Evolutionary conservation across 2,329 filamentous ascomycete species (phyloP), one percentile per base, ranked within the genome.

Genomic region (Aureobasidium namibiae): DNA sequence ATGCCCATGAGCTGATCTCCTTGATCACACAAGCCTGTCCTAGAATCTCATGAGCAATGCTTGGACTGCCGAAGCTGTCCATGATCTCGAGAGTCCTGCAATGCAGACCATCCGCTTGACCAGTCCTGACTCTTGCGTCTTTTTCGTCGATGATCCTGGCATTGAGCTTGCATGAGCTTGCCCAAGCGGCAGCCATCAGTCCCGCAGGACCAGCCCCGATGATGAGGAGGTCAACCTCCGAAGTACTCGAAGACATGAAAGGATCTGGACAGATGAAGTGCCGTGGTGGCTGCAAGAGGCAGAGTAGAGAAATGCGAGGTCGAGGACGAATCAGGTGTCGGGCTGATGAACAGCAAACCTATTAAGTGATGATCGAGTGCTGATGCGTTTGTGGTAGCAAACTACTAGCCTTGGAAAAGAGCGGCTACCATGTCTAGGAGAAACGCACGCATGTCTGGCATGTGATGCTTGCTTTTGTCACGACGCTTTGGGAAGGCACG

Each of bases 21-120:
- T 56, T 56, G 52, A 56, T 56, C 10, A 56, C 52, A n/a, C 52
- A 56, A 23, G 52, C 52, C 23, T 44, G 38, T 11, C 38, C 52
- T 10, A 56, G 38, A 5, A 56, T 56, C 4, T 34, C 39, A 8
- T 33, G 16, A 11, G 52, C 52, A 34, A 56, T 56, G 23, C 52
- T 56, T 9, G 52, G 52, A 33, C 26, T 56, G 13, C 52, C 52
- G 13, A 44, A 56, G 18, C 52, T 56, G 18, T 56, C 52, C 38
- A 56, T 42, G 16, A 56, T 56, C 14, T 56, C 52, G 0, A 56
- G 10, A 3, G 39, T 56, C 10, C 52, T 33, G 4, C 52, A 56
- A 4, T 56, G 52, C 8, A 56, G 29, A 24, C 52, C 52, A n/a
- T 56, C 52, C 23, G 52, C 52, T 44, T 44, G 52, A 21, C 39